phyloP scores from a whole-genome alignment of 257 asterid genomes.

The Nicotiana attenuata region DNA sequence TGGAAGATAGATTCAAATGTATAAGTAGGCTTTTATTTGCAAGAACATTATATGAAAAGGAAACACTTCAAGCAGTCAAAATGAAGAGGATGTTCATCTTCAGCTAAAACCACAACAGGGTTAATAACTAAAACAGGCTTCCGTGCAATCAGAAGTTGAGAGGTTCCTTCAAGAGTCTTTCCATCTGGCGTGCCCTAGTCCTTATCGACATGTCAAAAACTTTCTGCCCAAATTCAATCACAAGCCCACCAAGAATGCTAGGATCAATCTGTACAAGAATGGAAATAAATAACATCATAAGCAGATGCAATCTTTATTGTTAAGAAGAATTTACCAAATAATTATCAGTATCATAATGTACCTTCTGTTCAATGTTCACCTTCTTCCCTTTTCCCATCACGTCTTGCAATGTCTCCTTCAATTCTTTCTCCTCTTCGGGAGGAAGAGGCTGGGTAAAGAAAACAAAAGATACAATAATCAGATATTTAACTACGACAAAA shows the following conservation, averaged over 20 bases:
- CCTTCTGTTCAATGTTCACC: slow-evolving; percentile 76
- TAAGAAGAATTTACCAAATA: neutral
- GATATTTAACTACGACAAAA: neutral
- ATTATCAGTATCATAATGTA: slow-evolving; percentile 12
- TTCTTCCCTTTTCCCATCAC: slow-evolving; percentile 76
- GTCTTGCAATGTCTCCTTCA: slow-evolving; percentile 74
- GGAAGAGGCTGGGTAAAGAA: slow-evolving; percentile 60
- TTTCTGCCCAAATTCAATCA: slow-evolving; percentile 71
- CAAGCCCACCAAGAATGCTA: slow-evolving; percentile 89
- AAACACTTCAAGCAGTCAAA: neutral
- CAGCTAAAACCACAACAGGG: neutral
- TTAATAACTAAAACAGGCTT: neutral
- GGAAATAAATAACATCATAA: slow-evolving; percentile 5
- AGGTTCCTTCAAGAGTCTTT: slow-evolving; percentile 88
- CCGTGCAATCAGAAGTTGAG: slow-evolving; percentile 27
- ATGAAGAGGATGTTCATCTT: neutral
- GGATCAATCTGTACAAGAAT: slow-evolving; percentile 60
- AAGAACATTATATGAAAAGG: neutral
- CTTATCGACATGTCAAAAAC: slow-evolving; percentile 91
- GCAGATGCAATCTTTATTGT: neutral
- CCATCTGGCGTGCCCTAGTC: slow-evolving; percentile 98
- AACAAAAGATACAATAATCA: neutral
- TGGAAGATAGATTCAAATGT: neutral
- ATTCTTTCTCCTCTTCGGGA: slow-evolving; percentile 74
- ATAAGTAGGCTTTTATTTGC: neutral